A percentile compares a stretch with the other conserved stretches of the same genome.
These are phyloP conservation scores for Haplographium delicatum DNA, from an alignment of 495 filamentous ascomycete species.

Conservation along the genomic window DNA sequence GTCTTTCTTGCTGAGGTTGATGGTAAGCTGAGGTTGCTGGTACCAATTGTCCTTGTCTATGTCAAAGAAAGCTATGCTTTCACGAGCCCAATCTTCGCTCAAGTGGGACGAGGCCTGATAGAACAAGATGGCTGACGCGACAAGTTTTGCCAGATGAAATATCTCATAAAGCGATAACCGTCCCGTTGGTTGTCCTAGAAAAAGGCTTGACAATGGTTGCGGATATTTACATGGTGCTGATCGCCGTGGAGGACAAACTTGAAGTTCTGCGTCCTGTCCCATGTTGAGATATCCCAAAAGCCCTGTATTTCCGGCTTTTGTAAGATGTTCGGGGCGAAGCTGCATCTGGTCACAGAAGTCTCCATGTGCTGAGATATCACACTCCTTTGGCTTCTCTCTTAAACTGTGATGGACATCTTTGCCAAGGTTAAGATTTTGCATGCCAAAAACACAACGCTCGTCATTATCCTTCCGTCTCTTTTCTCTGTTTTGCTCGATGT, in stretches of 20 bases:
- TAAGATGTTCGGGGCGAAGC: not conserved
- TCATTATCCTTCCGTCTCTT: not conserved
- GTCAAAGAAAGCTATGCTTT: not conserved
- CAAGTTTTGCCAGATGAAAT: not conserved
- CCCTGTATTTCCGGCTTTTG: not conserved
- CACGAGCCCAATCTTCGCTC: not conserved
- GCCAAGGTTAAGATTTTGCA: not conserved
- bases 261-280: not conserved
- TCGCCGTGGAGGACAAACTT: not conserved
- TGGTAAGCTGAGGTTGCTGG: not conserved
- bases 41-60: not conserved
- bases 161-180: not conserved
- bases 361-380: not conserved
- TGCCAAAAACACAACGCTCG: not conserved
- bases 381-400: not conserved
- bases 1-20: not conserved
- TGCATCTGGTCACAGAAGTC: not conserved
- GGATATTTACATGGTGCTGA: not conserved
- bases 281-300: not conserved
- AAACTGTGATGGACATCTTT: not conserved
- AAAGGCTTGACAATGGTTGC: not conserved
- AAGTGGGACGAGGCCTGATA: not conserved
- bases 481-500: not conserved
- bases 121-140: not conserved
- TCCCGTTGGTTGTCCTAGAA: not conserved